These are phyloP conservation scores for Nicotiana benthamiana DNA, from an alignment of 257 asterid genomes.

Conservation along the genomic window DNA sequence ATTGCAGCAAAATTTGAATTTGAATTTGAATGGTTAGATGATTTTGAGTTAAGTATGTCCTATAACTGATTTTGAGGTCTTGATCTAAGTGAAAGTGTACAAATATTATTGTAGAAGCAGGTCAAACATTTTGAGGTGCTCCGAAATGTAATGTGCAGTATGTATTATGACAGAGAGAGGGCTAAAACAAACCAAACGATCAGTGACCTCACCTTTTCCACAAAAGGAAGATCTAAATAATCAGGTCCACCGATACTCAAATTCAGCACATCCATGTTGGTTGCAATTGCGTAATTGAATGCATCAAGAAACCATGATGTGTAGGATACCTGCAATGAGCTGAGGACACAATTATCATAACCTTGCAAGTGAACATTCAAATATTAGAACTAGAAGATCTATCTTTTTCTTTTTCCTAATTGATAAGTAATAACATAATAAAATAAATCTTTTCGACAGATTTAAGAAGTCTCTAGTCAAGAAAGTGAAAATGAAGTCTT, in stretches of 20 bases:
- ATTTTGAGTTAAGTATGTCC: background rate
- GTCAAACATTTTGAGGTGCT: background rate
- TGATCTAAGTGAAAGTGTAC: background rate
- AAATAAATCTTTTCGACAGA: background rate
- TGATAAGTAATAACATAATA: background rate
- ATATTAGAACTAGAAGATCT: background rate
- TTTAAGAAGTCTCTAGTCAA: background rate
- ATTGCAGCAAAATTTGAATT: slow-evolving; percentile 1
- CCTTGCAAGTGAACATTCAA: slow-evolving; percentile 22
- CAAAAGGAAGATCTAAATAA: slow-evolving; percentile 88
- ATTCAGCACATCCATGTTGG: slow-evolving; percentile 93
- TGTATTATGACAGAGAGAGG: background rate
- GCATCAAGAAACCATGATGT: slow-evolving; percentile 99
- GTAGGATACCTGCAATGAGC: slow-evolving; percentile 97
- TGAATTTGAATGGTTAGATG: background rate
- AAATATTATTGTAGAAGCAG: background rate
- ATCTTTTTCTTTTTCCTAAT: background rate
- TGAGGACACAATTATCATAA: slow-evolving; percentile 78
- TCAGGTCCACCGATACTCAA: slow-evolving; percentile 99
- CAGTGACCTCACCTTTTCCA: slow-evolving; percentile 57
- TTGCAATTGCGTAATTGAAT: slow-evolving; percentile 93
- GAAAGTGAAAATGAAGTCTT: background rate
- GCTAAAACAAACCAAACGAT: background rate
- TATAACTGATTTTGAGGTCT: background rate
- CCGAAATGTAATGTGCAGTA: background rate